phyloP scores from a whole-genome alignment of 441 rosid genomes.

The Croton setiger region DNA sequence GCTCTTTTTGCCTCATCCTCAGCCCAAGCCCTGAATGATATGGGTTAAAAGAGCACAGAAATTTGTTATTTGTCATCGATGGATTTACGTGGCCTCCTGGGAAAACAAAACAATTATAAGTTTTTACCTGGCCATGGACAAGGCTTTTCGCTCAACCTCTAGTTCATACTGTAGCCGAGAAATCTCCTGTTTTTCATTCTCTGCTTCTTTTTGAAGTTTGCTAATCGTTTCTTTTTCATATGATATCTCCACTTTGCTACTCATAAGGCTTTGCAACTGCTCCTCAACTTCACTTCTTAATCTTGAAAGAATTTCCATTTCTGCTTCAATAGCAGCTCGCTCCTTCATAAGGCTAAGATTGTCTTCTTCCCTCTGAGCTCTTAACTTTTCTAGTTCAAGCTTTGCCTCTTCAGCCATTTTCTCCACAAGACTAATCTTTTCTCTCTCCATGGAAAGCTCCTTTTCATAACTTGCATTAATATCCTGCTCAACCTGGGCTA shows the following conservation, averaged over 20 bases:
- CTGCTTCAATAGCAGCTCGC: slow-evolving; percentile 68
- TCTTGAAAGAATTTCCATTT: slow-evolving; percentile 75
- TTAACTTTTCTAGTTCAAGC: slow-evolving; percentile 59
- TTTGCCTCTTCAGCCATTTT: slow-evolving; percentile 90
- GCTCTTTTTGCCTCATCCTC: slow-evolving; percentile 92
- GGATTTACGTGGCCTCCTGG: background rate
- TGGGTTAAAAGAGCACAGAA: slow-evolving; percentile 5
- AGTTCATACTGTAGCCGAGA: slow-evolving; percentile 70
- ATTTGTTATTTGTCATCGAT: background rate
- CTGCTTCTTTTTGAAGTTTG: slow-evolving; percentile 62
- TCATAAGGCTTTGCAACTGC: slow-evolving; percentile 62
- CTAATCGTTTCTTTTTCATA: slow-evolving; percentile 72
- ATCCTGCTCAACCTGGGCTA: slow-evolving; percentile 82
- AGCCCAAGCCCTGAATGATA: slow-evolving; percentile 77
- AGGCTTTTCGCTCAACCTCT: slow-evolving; percentile 80
- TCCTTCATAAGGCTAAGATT: slow-evolving; percentile 60
- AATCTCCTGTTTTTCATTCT: slow-evolving; percentile 69
- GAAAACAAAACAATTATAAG: slow-evolving; percentile 3
- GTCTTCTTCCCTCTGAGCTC: slow-evolving; percentile 68
- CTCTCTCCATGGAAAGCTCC: slow-evolving; percentile 71
- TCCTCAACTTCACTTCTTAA: slow-evolving; percentile 72
- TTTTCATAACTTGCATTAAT: slow-evolving; percentile 72
- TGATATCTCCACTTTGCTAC: slow-evolving; percentile 70
- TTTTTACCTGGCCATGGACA: slow-evolving; percentile 85
- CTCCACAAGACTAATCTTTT: slow-evolving; percentile 63